phyloP scores from a whole-genome alignment of 768 basidiomycete genomes.

The Myochromella boudieri region DNA sequence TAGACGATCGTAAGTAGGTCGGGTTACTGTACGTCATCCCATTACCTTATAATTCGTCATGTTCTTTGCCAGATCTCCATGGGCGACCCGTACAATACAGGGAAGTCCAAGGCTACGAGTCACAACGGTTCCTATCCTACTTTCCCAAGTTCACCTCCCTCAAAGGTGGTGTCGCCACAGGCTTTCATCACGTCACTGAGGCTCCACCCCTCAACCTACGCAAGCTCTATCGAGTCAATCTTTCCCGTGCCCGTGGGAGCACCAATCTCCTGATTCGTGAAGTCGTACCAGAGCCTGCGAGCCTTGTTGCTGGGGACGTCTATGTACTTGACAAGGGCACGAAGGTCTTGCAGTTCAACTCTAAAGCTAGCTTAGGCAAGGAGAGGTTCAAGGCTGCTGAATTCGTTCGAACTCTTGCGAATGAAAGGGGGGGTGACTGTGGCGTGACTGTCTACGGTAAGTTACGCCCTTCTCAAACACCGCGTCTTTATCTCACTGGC shows the following conservation, averaged over 20 bases:
- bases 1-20: constrained; percentile 56
- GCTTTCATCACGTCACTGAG: constrained; percentile 49
- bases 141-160: constrained; percentile 47
- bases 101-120: constrained; percentile 61
- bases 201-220: constrained; percentile 42
- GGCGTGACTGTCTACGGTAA: constrained; percentile 50
- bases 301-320: constrained; percentile 53
- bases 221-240: constrained; percentile 51
- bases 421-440: constrained; percentile 38
- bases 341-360: constrained; percentile 55
- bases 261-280: constrained; percentile 46
- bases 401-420: constrained; percentile 48
- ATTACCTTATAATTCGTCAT: background rate
- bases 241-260: constrained; percentile 26
- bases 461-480: constrained; percentile 12
- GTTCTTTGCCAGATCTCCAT: constrained; percentile 41
- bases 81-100: constrained; percentile 61
- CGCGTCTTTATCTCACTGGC: background rate
- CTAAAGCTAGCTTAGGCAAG: constrained; percentile 50
- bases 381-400: constrained; percentile 64
- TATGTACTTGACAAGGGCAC: constrained; percentile 61
- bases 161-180: constrained; percentile 49
- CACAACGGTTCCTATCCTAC: constrained; percentile 47
- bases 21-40: background rate
- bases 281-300: constrained; percentile 42